Percentiles rank a stretch among this genome's conserved stretches.
These are phyloP conservation scores for Tetrapisispora nanseiensis DNA, from an alignment of 805 yeast species.

Conservation along the genomic window DNA sequence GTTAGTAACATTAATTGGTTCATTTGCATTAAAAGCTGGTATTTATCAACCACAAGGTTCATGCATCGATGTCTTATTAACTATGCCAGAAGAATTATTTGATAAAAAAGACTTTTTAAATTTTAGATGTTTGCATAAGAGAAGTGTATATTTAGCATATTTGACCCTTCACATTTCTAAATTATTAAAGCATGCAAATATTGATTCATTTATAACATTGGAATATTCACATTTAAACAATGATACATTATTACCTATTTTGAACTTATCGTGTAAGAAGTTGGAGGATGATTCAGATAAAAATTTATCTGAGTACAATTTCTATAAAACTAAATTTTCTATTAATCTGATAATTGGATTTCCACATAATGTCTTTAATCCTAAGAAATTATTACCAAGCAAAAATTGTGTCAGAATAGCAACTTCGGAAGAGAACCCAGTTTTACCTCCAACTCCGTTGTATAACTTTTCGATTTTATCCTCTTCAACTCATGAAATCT, in stretches of 20 bases:
- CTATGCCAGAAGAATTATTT: conserved; percentile 69
- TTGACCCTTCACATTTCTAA: conserved; percentile 56
- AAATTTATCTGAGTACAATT: conserved; percentile 36
- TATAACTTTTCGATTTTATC: conserved; percentile 77
- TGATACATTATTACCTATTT: conserved; percentile 66
- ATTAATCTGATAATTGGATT: conserved; percentile 68
- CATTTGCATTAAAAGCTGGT: conserved; percentile 80
- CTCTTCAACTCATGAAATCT: conserved; percentile 56
- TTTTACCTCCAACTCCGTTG: conserved; percentile 54
- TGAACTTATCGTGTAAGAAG: conserved; percentile 45
- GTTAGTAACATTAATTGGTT: conserved; percentile 65
- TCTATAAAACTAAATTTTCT: conserved; percentile 59
- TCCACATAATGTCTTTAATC: conserved; percentile 60
- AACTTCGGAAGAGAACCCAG: conserved; percentile 38
- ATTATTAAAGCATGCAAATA: conserved; percentile 42
- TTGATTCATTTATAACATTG: conserved; percentile 37
- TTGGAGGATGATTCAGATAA: conserved; percentile 3
- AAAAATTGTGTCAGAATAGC: conserved; percentile 75
- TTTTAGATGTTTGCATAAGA: conserved; percentile 80
- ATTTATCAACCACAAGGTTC: conserved; percentile 55
- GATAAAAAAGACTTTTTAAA: conserved; percentile 85
- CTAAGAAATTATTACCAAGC: conserved; percentile 67
- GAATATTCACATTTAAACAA: conserved; percentile 66
- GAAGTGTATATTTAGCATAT: conserved; percentile 78
- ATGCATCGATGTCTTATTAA: conserved; percentile 67